phyloP scores from a whole-genome alignment of 305 asterid species.

The Vinca major region DNA sequence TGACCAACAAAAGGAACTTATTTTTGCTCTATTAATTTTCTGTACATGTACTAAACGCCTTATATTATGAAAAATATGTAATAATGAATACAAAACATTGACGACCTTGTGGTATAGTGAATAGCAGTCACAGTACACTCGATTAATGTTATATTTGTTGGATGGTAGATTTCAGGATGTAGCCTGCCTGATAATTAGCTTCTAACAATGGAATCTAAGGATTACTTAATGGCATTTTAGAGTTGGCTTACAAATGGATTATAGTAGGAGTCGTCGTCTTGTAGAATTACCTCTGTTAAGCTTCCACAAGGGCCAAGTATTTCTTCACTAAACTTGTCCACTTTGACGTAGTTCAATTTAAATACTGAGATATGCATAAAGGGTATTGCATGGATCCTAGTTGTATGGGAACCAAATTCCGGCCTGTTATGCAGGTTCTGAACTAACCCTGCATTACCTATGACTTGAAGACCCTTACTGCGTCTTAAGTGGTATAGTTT shows the following conservation, averaged over 20 bases:
- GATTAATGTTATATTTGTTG: background rate
- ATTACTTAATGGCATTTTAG: no score
- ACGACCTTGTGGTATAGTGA: background rate
- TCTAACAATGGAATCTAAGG: background rate
- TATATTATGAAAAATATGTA: no score
- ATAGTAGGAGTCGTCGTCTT: background rate
- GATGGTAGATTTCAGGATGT: background rate
- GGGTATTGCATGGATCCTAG: background rate
- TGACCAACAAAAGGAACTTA: no score
- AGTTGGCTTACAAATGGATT: background rate
- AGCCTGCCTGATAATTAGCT: background rate
- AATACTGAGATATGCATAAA: background rate
- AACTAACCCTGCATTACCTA: background rate
- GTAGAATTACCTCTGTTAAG: background rate
- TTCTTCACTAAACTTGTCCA: background rate
- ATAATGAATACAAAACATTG: background rate
- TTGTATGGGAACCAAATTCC: background rate
- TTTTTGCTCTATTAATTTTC: no score
- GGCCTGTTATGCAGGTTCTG: background rate
- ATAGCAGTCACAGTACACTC: background rate
- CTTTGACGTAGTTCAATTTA: background rate
- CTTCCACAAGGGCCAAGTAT: background rate
- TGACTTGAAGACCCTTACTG: no score
- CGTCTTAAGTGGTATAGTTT: no score
- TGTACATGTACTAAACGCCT: no score